Evolutionary conservation across 2,329 filamentous ascomycete genomes (phyloP), one percentile per base, ranked within the genome.

Genomic region (Aspergillus aculeatinus): DNA sequence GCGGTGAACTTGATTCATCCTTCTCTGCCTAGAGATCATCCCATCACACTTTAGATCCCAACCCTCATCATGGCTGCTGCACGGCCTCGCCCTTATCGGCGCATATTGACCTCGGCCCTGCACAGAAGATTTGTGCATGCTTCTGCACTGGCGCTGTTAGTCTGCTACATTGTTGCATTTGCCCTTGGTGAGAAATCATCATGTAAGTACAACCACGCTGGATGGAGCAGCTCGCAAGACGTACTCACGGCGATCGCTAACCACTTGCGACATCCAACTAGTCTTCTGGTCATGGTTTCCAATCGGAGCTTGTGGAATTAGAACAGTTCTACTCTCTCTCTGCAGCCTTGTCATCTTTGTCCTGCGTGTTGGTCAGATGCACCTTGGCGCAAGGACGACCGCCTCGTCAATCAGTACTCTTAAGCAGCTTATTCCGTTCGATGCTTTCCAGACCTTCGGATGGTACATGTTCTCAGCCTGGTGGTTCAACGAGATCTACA

Each of bases 251-350:
- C 27, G 49, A 50, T 51, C 57, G 57, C 60, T 64, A 58, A 66
- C 54, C 5, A 50, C 23, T 25, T 16, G 6, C 42, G 33, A 48
- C 49, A 47, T 57, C 48, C 19, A 48, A 5, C 29, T 67, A 94
- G 91, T 87, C 54, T 79, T 96, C 62, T 96, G 92, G 92, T 82
- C 87, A 68, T 94, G 91, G 89, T 92, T 96, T 66, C 92, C 92
- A 25, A 69, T 96, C 44, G 90, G 92, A 55, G 82, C 83, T 58
- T 86, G 89, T 49, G 92, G 91, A 60, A 76, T 96, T 58, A 89
- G 92, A 67, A 85, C 91, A 5, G 72, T 88, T 16, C 82, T 92
- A 63, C 84, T 97, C 64, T 94, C 93, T 78, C 79, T 90, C 63
- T 89, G 88, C 67, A 87, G 86, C 61, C 85, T 97, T 61, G 81